A percentile compares a stretch with the other conserved stretches of the same genome.
These are phyloP conservation scores for Piper longum DNA, from an alignment of 164 flowering plant species.

Conservation along the genomic window DNA sequence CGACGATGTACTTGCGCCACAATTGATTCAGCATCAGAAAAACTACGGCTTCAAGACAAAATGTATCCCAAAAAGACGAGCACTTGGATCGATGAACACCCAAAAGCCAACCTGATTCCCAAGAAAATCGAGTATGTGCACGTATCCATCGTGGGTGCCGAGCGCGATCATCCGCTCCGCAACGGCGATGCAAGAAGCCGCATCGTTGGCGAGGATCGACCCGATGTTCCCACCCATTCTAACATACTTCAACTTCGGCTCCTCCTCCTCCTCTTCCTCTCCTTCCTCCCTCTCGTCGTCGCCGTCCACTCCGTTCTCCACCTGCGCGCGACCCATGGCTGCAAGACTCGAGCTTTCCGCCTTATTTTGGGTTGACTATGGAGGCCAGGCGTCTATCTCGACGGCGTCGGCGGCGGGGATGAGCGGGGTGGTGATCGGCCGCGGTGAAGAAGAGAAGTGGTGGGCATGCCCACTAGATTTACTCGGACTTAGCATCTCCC, in stretches of 20 bases:
- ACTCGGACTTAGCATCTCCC: background rate
- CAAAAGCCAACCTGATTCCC: slow-evolving; percentile 62
- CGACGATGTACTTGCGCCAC: too few species aligned
- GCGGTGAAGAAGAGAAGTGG: background rate
- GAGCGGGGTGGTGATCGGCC: background rate
- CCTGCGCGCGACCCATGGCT: slow-evolving; percentile 9
- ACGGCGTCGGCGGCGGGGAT: background rate
- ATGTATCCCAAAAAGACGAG: background rate
- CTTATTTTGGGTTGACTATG: too few species aligned
- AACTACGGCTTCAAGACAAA: too few species aligned
- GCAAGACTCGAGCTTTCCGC: too few species aligned
- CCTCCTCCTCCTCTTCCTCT: slow-evolving; percentile 84
- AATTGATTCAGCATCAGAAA: too few species aligned
- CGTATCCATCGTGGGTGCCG: slow-evolving; percentile 80
- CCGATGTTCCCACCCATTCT: slow-evolving; percentile 95
- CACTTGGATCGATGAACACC: background rate
- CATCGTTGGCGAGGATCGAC: slow-evolving; percentile 50
- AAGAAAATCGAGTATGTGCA: slow-evolving; percentile 88
- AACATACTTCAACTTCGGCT: slow-evolving; percentile 95
- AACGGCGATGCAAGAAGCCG: slow-evolving; percentile 81
- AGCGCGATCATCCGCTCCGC: slow-evolving; percentile 97
- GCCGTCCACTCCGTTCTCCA: slow-evolving; percentile 75
- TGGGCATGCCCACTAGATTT: background rate
- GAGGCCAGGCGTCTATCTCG: background rate
- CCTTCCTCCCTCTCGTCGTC: slow-evolving; percentile 75